phyloP scores from a whole-genome alignment of 2,329 filamentous ascomycete species.

The Amesomyces nigricolor region DNA sequence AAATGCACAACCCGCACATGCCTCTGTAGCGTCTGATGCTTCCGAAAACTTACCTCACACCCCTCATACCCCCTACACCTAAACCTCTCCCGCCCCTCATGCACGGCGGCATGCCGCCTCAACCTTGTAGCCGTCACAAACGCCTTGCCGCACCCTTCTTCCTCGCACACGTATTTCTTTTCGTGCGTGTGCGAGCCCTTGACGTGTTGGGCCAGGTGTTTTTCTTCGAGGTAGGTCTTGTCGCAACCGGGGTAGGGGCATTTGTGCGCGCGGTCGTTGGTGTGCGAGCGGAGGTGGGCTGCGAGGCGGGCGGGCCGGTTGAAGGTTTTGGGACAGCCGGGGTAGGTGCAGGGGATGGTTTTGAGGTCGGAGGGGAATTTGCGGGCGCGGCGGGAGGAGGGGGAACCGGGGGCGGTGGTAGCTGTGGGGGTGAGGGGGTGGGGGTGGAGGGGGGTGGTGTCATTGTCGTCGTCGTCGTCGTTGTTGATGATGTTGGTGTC shows the following conservation, averaged over 20 bases:
- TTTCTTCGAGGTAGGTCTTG: constrained; percentile 80
- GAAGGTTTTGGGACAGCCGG: constrained; percentile 74
- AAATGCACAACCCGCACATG: constrained; percentile 76
- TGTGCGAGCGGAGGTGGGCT: constrained; percentile 79
- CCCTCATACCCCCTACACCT: constrained; percentile 63
- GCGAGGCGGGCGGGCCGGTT: constrained; percentile 77
- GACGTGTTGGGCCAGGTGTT: constrained; percentile 79
- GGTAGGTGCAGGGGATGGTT: constrained; percentile 68
- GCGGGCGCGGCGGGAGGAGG: constrained; percentile 34
- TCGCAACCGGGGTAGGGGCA: constrained; percentile 67
- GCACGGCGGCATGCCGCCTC: constrained; percentile 69
- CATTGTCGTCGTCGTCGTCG: neutral
- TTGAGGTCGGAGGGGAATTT: constrained; percentile 68
- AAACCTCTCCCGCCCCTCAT: constrained; percentile 71
- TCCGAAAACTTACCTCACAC: constrained; percentile 76
- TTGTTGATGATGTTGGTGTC: neutral
- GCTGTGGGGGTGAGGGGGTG: constrained; percentile 15
- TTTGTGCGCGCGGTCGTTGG: constrained; percentile 72
- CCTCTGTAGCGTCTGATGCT: constrained; percentile 77
- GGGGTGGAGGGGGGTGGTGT: neutral
- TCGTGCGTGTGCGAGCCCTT: constrained; percentile 73
- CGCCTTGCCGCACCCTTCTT: constrained; percentile 67
- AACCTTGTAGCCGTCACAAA: constrained; percentile 78
- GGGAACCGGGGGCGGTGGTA: constrained; percentile 18
- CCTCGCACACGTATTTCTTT: constrained; percentile 65